Base-by-base conservation (phyloP, 176 grass and related monocot species). In the Guadua angustifolia region DNA sequence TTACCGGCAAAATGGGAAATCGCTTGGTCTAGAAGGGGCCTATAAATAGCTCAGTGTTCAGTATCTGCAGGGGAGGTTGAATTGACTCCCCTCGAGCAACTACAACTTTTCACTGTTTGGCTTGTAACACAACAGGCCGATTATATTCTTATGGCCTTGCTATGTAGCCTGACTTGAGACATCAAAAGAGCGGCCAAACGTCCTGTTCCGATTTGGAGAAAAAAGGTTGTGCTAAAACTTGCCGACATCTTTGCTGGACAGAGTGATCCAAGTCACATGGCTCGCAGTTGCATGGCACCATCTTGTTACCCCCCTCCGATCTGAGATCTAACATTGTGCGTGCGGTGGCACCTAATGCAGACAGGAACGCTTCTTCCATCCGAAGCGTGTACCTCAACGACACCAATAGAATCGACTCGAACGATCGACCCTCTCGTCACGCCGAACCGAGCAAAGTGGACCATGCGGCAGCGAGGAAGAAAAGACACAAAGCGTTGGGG, bases 401-500 rank as follows among this genome's bases (percentile, higher is more conserved):
- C 43, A n/a, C 43, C 76, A 3, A 10, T n/a, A 22, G 8, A 22
- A 22, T 22, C 1, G 55, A 16, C 42, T 15, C 2, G 13, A 38
- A 39, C 55, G 21, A 53, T 63, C 42, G 40, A 7, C 81, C 7
- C 52, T 21, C 52, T 56, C 19, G 7, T 16, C 81, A 55, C 21
- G 52, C 82, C 87, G 22, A 85, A 85, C 82, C 32, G 61, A 9
- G 25, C 3, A 4, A 78, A 56, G 57, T 79, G 74, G 57, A 58
- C 56, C 56, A 11, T 1, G 21, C 56, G n/a, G 33, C 4, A 14
- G 26, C 15, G 5, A 52, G 5, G 9, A 15, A 21, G 57, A 42
- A 42, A 63, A 22, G 15, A 46, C 39, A 10, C 16, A 25, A 3
- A 64, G 35, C 2, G 65, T 47, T 51, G 52, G 69, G 69, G 19